Conservation (phyloP, 2,329 filamentous ascomycete genomes). For the Xylariaceae sp. region DNA sequence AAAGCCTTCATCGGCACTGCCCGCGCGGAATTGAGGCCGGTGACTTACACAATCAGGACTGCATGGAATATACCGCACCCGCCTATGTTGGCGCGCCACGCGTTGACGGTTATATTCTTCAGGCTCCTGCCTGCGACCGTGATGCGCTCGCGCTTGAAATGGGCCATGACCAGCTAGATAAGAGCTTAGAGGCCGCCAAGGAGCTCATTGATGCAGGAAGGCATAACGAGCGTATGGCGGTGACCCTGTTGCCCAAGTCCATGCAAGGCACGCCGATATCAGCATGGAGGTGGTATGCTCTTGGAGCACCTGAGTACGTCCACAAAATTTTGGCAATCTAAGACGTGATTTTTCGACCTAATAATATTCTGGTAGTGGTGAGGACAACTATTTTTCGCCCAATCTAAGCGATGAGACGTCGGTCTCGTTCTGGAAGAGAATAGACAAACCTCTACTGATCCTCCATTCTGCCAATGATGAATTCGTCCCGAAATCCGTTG, state of each 20-base stretch:
- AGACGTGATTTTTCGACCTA: not conserved
- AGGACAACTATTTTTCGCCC: constrained; percentile 86
- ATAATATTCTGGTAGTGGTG: constrained; percentile 46
- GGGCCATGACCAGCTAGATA: constrained; percentile 40
- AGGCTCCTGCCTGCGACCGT: constrained; percentile 75
- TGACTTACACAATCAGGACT: constrained; percentile 42
- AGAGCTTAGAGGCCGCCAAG: constrained; percentile 46
- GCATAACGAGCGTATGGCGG: constrained; percentile 52
- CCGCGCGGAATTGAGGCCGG: not conserved
- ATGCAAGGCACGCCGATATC: constrained; percentile 45
- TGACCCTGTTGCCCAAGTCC: constrained; percentile 39
- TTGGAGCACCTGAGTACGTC: constrained; percentile 48
- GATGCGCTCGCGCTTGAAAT: constrained; percentile 54
- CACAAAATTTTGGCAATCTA: not conserved
- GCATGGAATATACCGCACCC: constrained; percentile 50
- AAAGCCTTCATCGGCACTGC: constrained; percentile 2
- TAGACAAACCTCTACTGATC: constrained; percentile 59
- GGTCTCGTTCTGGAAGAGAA: constrained; percentile 59
- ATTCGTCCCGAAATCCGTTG: constrained; percentile 54
- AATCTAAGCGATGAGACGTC: constrained; percentile 59
- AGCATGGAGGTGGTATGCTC: constrained; percentile 50
- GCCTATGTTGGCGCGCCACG: constrained; percentile 40
- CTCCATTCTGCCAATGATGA: constrained; percentile 65
- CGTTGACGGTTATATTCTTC: constrained; percentile 73
- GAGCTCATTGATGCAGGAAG: constrained; percentile 53